phyloP scores from a whole-genome alignment of 495 filamentous ascomycete genomes.

The Aspergillus homomorphus region DNA sequence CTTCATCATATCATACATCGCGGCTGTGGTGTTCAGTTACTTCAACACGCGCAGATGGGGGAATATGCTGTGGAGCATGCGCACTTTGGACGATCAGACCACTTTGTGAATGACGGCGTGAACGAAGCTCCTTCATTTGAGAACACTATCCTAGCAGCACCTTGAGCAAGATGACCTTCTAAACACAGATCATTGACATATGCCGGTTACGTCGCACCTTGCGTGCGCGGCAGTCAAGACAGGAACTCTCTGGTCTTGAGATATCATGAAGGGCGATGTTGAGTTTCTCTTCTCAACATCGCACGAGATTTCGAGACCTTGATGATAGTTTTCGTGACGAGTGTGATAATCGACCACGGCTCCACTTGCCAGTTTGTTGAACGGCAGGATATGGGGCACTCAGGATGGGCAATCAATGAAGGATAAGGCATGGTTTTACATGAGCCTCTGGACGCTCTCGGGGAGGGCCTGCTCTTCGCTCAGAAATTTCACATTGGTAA shows the following conservation, averaged over 20 bases:
- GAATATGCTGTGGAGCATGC: slow-evolving; percentile 21
- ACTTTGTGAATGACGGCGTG: no score
- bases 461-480: neutral
- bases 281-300: no score
- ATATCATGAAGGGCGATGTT: no score
- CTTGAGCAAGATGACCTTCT: no score
- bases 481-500: neutral
- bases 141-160: no score
- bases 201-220: neutral
- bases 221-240: neutral
- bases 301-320: neutral
- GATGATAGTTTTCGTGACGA: neutral
- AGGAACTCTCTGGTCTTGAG: neutral
- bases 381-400: neutral
- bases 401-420: neutral
- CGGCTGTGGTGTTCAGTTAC: no score
- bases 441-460: neutral
- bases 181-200: neutral
- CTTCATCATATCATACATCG: no score
- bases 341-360: neutral
- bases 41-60: slow-evolving; percentile 19
- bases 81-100: slow-evolving; percentile 14
- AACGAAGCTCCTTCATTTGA: no score
- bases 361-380: neutral
- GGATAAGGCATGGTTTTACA: neutral